phyloP scores from a whole-genome alignment of 78 protist genomes.

The Ministeria vibrans region DNA sequence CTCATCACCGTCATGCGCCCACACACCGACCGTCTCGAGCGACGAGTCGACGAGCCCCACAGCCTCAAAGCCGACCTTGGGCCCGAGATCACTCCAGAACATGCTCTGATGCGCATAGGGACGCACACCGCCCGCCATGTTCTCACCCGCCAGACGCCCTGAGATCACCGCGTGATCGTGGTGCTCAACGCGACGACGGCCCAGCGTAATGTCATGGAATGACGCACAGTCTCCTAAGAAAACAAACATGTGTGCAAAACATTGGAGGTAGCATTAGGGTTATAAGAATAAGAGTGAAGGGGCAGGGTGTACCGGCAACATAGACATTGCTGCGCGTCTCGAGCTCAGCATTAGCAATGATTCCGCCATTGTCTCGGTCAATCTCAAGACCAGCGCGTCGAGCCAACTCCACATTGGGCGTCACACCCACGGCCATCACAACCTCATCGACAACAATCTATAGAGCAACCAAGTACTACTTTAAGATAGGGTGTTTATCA shows the following conservation, averaged over 20 bases:
- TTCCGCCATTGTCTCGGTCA: slow-evolving; percentile 65
- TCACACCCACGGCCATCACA: slow-evolving; percentile 48
- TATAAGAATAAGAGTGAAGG: not conserved
- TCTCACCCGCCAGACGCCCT: slow-evolving; percentile 49
- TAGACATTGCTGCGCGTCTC: slow-evolving; percentile 61
- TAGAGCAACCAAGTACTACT: not conserved
- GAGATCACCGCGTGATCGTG: slow-evolving; percentile 61
- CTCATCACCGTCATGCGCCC: too few species aligned
- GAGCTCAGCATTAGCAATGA: slow-evolving; percentile 64
- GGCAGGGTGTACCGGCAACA: slow-evolving; percentile 22
- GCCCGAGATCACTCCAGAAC: slow-evolving; percentile 49
- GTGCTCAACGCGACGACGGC: slow-evolving; percentile 74
- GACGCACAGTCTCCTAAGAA: slow-evolving; percentile 67
- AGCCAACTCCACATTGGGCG: slow-evolving; percentile 59
- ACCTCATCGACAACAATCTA: slow-evolving; percentile 4
- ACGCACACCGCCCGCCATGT: slow-evolving; percentile 38
- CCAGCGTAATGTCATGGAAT: slow-evolving; percentile 52
- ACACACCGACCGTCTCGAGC: slow-evolving; percentile 38
- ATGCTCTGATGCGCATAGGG: slow-evolving; percentile 35
- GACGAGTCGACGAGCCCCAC: slow-evolving; percentile 41
- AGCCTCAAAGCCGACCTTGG: slow-evolving; percentile 43
- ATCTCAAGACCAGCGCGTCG: slow-evolving; percentile 50
- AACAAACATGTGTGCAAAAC: slow-evolving; percentile 48
- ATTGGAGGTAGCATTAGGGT: not conserved
- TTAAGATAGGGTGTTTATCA: not conserved